Percentiles rank a stretch among this genome's conserved stretches.
These are phyloP conservation scores for Aspergillus heteromorphus DNA, from an alignment of 495 filamentous ascomycete species.

Conservation along the genomic window DNA sequence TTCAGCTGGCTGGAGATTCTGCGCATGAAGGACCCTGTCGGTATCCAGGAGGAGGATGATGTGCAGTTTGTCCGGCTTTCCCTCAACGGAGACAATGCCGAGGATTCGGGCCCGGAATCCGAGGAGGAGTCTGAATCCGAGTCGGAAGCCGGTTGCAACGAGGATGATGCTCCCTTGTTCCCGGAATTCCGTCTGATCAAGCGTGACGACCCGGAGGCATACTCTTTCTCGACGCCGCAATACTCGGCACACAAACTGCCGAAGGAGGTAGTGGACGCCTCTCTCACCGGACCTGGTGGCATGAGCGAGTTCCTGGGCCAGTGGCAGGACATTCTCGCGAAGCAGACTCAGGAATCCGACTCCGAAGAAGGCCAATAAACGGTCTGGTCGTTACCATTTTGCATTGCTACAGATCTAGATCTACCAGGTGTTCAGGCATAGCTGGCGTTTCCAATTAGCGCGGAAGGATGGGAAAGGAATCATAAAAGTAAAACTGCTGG, in stretches of 20 bases:
- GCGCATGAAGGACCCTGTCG: conserved; percentile 53
- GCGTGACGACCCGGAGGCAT: conserved; percentile 79
- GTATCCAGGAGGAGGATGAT: conserved; percentile 29
- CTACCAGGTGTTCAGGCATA: background rate
- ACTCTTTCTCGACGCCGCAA: conserved; percentile 74
- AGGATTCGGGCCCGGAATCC: conserved; percentile 8
- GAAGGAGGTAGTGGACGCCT: conserved; percentile 89
- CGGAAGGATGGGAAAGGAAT: too few relatives aligned
- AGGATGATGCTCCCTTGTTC: conserved; percentile 53
- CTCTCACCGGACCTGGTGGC: conserved; percentile 56
- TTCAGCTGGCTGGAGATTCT: conserved; percentile 91
- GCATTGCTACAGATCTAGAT: background rate
- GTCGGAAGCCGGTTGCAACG: conserved; percentile 40
- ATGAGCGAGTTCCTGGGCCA: conserved; percentile 81
- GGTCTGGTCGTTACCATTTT: background rate
- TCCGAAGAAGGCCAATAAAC: conserved; percentile 31
- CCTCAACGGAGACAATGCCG: conserved; percentile 22
- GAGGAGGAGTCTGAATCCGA: conserved; percentile 20
- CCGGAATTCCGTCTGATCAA: conserved; percentile 80
- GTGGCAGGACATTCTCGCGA: conserved; percentile 75
- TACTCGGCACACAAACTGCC: conserved; percentile 96
- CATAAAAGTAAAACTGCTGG: background rate
- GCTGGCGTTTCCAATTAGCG: background rate
- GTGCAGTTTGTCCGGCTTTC: conserved; percentile 40
- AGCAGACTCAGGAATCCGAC: conserved; percentile 46